These are phyloP conservation scores for Penicillium sp. DNA, from an alignment of 2,329 filamentous ascomycete species.

Conservation along the genomic window DNA sequence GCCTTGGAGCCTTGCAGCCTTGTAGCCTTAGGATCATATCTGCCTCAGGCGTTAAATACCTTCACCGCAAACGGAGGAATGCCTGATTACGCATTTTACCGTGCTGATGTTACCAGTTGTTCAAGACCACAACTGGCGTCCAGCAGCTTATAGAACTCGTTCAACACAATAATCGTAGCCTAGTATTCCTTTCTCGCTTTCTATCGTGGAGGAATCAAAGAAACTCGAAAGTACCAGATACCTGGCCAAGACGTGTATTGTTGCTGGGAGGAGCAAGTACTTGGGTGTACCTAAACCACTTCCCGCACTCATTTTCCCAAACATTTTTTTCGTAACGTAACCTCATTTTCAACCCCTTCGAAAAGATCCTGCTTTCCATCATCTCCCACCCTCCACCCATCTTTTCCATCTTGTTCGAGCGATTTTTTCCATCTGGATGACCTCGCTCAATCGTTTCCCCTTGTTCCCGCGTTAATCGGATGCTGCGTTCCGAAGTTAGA, in stretches of 20 bases:
- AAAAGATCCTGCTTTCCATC: conserved; percentile 33
- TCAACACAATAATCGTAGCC: neutral
- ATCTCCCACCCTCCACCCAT: conserved; percentile 41
- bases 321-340: conserved; percentile 15
- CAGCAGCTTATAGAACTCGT: neutral
- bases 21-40: neutral
- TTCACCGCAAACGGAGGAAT: conserved; percentile 17
- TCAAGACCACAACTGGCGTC: neutral
- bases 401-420: conserved; percentile 47
- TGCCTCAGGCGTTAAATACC: conserved; percentile 11
- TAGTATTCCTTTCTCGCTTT: too few relatives aligned
- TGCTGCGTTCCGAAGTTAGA: conserved; percentile 50
- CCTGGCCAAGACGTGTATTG: conserved; percentile 11
- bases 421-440: conserved; percentile 49
- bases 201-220: neutral
- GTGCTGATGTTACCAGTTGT: conserved; percentile 14
- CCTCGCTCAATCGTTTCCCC: conserved; percentile 39
- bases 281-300: conserved; percentile 14
- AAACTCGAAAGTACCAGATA: conserved; percentile 9
- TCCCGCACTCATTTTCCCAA: conserved; percentile 10
- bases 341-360: conserved; percentile 16
- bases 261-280: conserved; percentile 10
- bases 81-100: conserved; percentile 7
- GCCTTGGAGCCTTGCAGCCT: conserved; percentile 7
- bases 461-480: conserved; percentile 53